Percentiles rank a stretch among this genome's conserved stretches.
These are phyloP conservation scores for Alternaria hordeiaustralica DNA, from an alignment of 2,329 filamentous ascomycete genomes.

Conservation along the genomic window DNA sequence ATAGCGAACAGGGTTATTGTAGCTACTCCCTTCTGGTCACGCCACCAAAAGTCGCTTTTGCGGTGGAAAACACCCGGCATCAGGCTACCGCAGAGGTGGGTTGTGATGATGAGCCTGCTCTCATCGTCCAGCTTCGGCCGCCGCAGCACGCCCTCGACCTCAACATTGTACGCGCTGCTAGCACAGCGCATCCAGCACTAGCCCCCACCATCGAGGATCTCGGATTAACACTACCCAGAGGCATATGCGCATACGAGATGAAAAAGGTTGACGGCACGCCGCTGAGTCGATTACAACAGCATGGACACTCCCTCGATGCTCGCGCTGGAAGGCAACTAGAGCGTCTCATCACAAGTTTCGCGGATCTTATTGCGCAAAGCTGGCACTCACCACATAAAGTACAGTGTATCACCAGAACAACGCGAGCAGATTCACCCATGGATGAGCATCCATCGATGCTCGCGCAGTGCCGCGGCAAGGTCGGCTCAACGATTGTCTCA, in stretches of 20 bases:
- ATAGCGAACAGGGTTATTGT: slow-evolving; percentile 16
- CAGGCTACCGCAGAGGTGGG: not conserved
- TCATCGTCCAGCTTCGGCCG: slow-evolving; percentile 40
- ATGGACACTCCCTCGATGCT: not conserved
- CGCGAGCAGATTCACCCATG: slow-evolving; percentile 29
- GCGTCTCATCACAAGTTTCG: slow-evolving; percentile 37
- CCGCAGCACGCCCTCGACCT: slow-evolving; percentile 30
- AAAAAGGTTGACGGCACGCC: slow-evolving; percentile 31
- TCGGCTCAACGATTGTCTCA: slow-evolving; percentile 32
- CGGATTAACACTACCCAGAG: slow-evolving; percentile 10
- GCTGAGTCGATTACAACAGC: slow-evolving; percentile 22
- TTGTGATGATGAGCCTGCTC: not conserved
- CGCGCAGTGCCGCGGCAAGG: slow-evolving; percentile 34
- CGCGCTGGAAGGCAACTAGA: slow-evolving; percentile 17
- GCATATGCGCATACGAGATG: slow-evolving; percentile 36
- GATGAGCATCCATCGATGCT: slow-evolving; percentile 11
- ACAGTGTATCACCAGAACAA: not conserved
- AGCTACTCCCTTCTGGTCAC: slow-evolving; percentile 17
- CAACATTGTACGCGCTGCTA: slow-evolving; percentile 26
- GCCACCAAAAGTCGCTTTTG: not conserved
- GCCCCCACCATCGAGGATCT: slow-evolving; percentile 28
- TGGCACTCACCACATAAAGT: slow-evolving; percentile 16
- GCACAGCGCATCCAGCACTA: slow-evolving; percentile 23
- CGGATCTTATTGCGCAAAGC: slow-evolving; percentile 31
- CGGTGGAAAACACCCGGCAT: not conserved